These are phyloP conservation scores for Aspergillus spinulosporus DNA, from an alignment of 2,329 filamentous ascomycete genomes.

Conservation along the genomic window DNA sequence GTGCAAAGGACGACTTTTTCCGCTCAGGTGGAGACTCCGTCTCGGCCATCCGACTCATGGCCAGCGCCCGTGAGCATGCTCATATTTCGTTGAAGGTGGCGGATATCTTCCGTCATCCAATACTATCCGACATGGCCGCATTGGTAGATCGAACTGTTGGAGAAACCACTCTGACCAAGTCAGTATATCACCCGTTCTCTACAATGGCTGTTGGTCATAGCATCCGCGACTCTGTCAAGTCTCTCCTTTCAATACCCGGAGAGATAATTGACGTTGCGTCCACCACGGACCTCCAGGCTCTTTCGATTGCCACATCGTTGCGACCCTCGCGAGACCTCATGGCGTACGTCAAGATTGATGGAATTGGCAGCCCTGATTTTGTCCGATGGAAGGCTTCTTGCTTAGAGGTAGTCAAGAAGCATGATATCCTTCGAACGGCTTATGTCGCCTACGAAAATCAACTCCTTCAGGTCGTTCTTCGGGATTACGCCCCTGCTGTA, in stretches of 20 bases:
- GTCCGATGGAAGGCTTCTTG: constrained; percentile 7
- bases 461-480: constrained; percentile 3
- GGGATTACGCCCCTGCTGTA: neutral
- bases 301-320: constrained; percentile 1
- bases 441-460: constrained; percentile 3
- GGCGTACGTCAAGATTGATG: constrained; percentile 8
- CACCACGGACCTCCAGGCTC: constrained; percentile 5
- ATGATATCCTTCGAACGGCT: constrained; percentile 5
- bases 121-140: neutral
- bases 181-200: neutral
- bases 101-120: neutral
- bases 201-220: neutral
- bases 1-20: constrained; percentile 27
- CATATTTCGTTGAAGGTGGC: neutral
- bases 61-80: constrained; percentile 7
- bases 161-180: neutral
- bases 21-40: constrained; percentile 26
- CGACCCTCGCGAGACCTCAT: constrained; percentile 10
- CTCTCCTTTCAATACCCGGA: neutral
- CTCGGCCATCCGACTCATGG: constrained; percentile 23
- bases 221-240: neutral
- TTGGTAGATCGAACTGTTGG: neutral
- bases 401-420: constrained; percentile 4
- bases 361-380: neutral
- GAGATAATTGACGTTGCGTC: constrained; percentile 4